phyloP scores from a whole-genome alignment of 345 rosid species.

The Gossypium mustelinum region DNA sequence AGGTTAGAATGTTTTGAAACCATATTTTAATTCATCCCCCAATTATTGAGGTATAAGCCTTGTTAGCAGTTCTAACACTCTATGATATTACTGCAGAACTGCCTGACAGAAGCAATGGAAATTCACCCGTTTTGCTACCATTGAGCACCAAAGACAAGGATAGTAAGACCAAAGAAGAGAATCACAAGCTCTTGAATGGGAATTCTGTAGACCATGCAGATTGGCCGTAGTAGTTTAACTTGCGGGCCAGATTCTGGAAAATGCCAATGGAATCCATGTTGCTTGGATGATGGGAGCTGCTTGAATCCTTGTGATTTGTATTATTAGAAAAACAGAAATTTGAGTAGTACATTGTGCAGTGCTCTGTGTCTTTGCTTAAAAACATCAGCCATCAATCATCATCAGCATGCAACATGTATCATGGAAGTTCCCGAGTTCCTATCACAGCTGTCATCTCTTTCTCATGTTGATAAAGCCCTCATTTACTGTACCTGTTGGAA shows the following conservation, averaged over 20 bases:
- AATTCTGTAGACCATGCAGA: slow-evolving; percentile 75
- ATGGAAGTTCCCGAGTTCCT: background rate
- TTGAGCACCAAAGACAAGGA: slow-evolving; percentile 62
- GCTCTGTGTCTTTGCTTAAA: background rate
- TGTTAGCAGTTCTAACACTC: slow-evolving; percentile 15
- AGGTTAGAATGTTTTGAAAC: slow-evolving; percentile 43
- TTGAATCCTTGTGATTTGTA: background rate
- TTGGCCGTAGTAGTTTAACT: slow-evolving; percentile 41
- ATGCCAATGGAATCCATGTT: background rate
- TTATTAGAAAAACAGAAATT: background rate
- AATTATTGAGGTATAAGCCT: background rate
- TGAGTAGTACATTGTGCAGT: background rate
- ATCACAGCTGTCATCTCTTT: background rate
- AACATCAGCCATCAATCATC: slow-evolving; percentile 14
- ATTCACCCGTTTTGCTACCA: slow-evolving; percentile 50
- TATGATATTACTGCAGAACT: slow-evolving; percentile 48
- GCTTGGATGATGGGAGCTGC: background rate
- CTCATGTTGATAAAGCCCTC: background rate
- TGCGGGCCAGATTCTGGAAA: slow-evolving; percentile 42
- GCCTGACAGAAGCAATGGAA: slow-evolving; percentile 52
- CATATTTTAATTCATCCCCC: background rate
- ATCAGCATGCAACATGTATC: slow-evolving; percentile 24
- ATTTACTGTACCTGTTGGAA: background rate
- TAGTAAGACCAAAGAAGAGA: slow-evolving; percentile 13
- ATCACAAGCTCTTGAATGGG: slow-evolving; percentile 92